Percentiles rank a stretch among this genome's conserved stretches.
These are phyloP conservation scores for Albifimbria verrucaria DNA, from an alignment of 2,329 filamentous ascomycete genomes.

Conservation along the genomic window DNA sequence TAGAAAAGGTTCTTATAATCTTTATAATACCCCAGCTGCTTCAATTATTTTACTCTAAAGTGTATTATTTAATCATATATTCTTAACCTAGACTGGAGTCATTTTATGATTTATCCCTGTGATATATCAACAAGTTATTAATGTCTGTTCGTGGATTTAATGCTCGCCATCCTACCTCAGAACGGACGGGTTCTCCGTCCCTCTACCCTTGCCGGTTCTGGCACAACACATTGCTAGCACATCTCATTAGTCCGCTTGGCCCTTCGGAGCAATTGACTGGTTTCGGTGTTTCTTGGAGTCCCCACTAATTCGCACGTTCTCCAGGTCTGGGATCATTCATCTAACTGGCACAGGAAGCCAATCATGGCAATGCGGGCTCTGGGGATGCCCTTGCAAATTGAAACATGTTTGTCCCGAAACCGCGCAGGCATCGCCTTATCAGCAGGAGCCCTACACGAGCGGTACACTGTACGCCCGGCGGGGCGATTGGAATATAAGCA, in stretches of 20 bases:
- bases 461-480: not conserved
- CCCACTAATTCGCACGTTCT: not conserved
- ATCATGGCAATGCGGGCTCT: not conserved
- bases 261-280: not conserved
- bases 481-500: not conserved
- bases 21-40: too few species aligned
- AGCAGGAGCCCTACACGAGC: not conserved
- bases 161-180: not conserved
- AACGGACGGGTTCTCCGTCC: not conserved
- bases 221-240: not conserved
- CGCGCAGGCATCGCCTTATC: not conserved
- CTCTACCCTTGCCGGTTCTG: not conserved
- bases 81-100: too few species aligned
- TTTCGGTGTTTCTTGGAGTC: not conserved
- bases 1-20: too few species aligned
- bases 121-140: not conserved
- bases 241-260: not conserved
- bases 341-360: not conserved
- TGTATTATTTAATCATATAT: too few species aligned
- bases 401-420: not conserved
- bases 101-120: not conserved
- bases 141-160: not conserved
- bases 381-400: not conserved
- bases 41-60: too few species aligned
- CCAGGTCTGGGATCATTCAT: not conserved